These are phyloP conservation scores for Suhomyces bribrorum DNA, from an alignment of 1,139 yeast species.

Conservation along the genomic window DNA sequence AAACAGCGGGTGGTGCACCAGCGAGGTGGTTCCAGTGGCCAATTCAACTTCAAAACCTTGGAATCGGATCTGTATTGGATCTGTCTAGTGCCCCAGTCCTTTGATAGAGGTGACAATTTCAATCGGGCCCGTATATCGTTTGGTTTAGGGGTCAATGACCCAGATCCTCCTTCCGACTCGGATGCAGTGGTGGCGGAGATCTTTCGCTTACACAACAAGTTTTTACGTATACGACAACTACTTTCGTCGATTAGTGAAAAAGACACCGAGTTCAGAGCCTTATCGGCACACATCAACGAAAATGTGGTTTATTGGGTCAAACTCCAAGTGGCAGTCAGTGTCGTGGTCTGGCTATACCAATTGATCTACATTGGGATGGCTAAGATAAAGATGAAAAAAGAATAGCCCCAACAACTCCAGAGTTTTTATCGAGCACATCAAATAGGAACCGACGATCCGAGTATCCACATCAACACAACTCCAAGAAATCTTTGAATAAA, in stretches of 20 bases:
- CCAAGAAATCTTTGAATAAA: too few relatives aligned
- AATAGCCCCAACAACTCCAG: too few relatives aligned
- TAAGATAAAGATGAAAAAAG: background rate
- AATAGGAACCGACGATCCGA: too few relatives aligned
- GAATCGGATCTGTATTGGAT: slow-evolving; percentile 74
- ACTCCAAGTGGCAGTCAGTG: slow-evolving; percentile 58
- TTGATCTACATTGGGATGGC: slow-evolving; percentile 30
- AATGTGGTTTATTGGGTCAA: slow-evolving; percentile 67
- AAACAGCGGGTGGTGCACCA: slow-evolving; percentile 70
- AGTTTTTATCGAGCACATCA: too few relatives aligned
- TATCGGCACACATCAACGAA: slow-evolving; percentile 64
- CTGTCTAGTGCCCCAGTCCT: slow-evolving; percentile 65
- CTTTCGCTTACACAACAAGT: slow-evolving; percentile 35
- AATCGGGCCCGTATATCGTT: slow-evolving; percentile 41
- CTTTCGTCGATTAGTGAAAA: slow-evolving; percentile 68
- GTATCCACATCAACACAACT: too few relatives aligned
- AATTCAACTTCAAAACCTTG: slow-evolving; percentile 53
- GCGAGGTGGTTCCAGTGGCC: slow-evolving; percentile 58
- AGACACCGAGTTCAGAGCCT: slow-evolving; percentile 67
- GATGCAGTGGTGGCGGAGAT: slow-evolving; percentile 50
- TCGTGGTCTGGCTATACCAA: slow-evolving; percentile 64
- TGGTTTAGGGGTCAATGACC: slow-evolving; percentile 12
- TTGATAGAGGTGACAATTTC: slow-evolving; percentile 31
- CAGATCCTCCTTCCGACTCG: background rate
- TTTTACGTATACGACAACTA: slow-evolving; percentile 60